These are phyloP conservation scores for Haematococcus lacustris DNA, from an alignment of 139 green algal genomes.

Conservation along the genomic window DNA sequence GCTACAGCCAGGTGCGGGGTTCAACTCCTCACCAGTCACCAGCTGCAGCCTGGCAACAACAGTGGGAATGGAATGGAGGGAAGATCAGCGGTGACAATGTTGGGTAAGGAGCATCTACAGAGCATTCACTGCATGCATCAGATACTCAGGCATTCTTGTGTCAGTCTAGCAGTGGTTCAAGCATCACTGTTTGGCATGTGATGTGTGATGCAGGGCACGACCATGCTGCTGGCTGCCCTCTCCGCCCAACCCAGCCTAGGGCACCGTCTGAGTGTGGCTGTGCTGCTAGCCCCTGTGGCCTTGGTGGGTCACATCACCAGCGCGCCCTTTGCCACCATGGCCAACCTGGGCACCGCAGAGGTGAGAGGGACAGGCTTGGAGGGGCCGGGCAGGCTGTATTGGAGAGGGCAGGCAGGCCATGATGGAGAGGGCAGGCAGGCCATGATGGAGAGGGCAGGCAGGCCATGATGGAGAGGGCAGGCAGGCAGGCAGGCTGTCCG, in stretches of 20 bases:
- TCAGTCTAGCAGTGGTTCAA: neutral
- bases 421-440: no score
- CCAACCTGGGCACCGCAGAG: neutral
- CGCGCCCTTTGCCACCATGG: slow-evolving; percentile 10
- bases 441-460: no score
- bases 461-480: neutral
- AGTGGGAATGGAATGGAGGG: neutral
- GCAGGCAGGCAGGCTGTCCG: no score
- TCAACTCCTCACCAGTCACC: neutral
- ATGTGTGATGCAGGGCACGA: slow-evolving; percentile 18
- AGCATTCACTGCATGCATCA: neutral
- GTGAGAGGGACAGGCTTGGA: slow-evolving; percentile 22
- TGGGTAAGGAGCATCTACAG: neutral
- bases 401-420: neutral
- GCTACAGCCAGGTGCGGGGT: slow-evolving; percentile 16
- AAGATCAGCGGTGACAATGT: neutral
- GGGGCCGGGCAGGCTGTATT: no score
- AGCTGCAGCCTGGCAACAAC: neutral
- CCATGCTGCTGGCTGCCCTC: slow-evolving; percentile 16
- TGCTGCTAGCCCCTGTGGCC: slow-evolving; percentile 29
- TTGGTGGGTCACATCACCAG: slow-evolving; percentile 31
- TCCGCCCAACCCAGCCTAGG: neutral
- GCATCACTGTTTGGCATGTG: neutral
- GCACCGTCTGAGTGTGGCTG: slow-evolving; percentile 3
- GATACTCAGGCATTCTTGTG: no score